Evolutionary conservation across 495 filamentous ascomycete genomes (phyloP), one percentile per base, ranked within the genome.

Genomic region (Pyronema omphalodes): DNA sequence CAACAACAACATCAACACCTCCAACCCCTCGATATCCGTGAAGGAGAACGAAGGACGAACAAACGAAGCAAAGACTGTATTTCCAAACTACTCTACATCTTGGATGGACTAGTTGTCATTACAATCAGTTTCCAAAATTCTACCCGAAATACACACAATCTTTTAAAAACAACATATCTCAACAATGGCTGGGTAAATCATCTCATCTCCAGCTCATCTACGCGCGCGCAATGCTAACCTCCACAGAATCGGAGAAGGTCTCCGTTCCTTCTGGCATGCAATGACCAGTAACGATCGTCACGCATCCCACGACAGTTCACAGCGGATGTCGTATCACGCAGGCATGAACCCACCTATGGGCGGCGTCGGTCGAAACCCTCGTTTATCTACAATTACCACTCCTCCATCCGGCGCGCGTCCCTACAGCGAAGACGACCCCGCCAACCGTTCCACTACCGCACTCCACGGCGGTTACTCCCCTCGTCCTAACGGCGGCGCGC

Each of bases 201-300:
- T 29, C 23, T 29, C 23, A 29, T 29, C 23, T 29, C 23, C 23
- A 29, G 23, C 23, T 29, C 23, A 29, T 29, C 23, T 29, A 29
- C 23, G 23, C 23, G 23, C 23, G 23, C 23, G 1, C 23, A 29
- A 29, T 29, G 23, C 23, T 29, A 29, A 29, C 23, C 23, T 29
- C 23, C 23, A 29, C 59, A 83, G 81, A 56, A 63, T 88, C 57
- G 73, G 74, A 53, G 71, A 72, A 51, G 71, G 76, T 68, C 79
- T 84, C 69, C 77, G 78, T 60, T 84, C 83, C 58, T 86, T 94
- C 70, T 95, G 89, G 89, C 89, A 96, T 75, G 83, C 86, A 51
- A 91, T 95, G 86, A 94, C 87, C 69, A 76, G 74, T 63, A 67
- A 76, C 70, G 72, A 83, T 65, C 74, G 79, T 75, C 83, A 91